A percentile compares a stretch with the other conserved stretches of the same genome.
These are phyloP conservation scores for Pulveroboletus sp. DNA, from an alignment of 768 basidiomycete species.

Conservation along the genomic window DNA sequence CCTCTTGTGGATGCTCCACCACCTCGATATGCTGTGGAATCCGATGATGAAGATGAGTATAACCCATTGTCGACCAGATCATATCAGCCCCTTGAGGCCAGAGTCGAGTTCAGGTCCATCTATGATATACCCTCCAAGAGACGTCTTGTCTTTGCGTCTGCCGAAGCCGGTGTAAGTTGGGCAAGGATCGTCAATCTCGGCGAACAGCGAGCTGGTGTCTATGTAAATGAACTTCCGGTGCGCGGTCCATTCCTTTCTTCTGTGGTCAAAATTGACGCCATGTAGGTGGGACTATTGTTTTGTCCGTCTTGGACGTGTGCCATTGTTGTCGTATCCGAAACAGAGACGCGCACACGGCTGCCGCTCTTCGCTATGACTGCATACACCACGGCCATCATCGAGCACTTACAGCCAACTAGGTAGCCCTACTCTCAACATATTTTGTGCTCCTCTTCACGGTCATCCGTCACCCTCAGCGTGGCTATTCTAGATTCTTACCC, in stretches of 20 bases:
- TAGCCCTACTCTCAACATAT: constrained; percentile 17
- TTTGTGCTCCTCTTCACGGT: background rate
- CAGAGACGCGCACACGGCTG: constrained; percentile 35
- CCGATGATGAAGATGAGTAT: constrained; percentile 64
- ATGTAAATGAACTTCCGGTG: constrained; percentile 45
- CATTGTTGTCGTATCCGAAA: constrained; percentile 51
- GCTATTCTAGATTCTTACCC: constrained; percentile 52
- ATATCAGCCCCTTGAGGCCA: constrained; percentile 13
- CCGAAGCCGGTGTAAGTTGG: constrained; percentile 46
- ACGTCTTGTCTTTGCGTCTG: constrained; percentile 43
- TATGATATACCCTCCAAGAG: constrained; percentile 19
- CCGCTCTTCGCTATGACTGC: constrained; percentile 48
- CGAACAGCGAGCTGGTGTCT: constrained; percentile 44
- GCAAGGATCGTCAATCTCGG: constrained; percentile 48
- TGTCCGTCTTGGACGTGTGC: constrained; percentile 44
- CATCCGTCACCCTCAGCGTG: constrained; percentile 25
- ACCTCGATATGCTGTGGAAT: constrained; percentile 59
- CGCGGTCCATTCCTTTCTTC: background rate
- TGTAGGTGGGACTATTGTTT: constrained; percentile 49
- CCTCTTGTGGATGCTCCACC: constrained; percentile 53
- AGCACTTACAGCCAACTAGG: constrained; percentile 43
- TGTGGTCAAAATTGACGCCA: background rate
- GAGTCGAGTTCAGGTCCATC: constrained; percentile 39
- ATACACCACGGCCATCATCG: constrained; percentile 43
- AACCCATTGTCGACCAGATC: constrained; percentile 34